A percentile compares a stretch with the other conserved stretches of the same genome.
phyloP scores from a whole-genome alignment of 352 stramenopile species.

The Globisporangium megalacanthum region DNA sequence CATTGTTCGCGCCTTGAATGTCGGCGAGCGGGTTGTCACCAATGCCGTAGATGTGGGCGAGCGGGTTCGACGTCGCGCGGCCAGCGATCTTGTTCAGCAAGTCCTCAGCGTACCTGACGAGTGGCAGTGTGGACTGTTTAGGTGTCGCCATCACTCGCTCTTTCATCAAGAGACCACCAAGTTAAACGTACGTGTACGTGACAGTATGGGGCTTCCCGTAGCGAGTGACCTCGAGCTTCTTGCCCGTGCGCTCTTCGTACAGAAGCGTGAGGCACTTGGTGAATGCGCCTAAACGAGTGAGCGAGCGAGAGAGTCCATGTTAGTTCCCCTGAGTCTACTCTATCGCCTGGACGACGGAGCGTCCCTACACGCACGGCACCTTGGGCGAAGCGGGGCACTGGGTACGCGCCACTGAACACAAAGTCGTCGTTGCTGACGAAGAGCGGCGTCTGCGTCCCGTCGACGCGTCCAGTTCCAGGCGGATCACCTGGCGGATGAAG shows the following conservation, averaged over 20 bases:
- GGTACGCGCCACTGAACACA: slow-evolving; percentile 79
- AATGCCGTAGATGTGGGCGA: slow-evolving; percentile 82
- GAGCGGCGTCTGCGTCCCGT: slow-evolving; percentile 63
- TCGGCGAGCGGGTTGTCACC: slow-evolving; percentile 86
- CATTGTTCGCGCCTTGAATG: slow-evolving; percentile 85
- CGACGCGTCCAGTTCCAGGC: slow-evolving; percentile 42
- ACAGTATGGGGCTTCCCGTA: slow-evolving; percentile 84
- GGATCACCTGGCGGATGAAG: slow-evolving; percentile 32
- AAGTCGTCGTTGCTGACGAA: slow-evolving; percentile 88
- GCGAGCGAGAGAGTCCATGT: not conserved
- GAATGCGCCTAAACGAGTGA: slow-evolving; percentile 41
- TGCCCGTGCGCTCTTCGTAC: slow-evolving; percentile 62
- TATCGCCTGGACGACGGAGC: no score
- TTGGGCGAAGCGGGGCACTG: slow-evolving; percentile 80
- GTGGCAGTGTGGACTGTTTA: not conserved
- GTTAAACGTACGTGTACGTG: slow-evolving; percentile 67
- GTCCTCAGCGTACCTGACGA: slow-evolving; percentile 52
- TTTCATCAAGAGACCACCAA: not conserved
- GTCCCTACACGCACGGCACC: slow-evolving; percentile 32
- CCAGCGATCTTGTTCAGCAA: slow-evolving; percentile 57
- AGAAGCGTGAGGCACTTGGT: slow-evolving; percentile 70
- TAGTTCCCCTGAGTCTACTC: not conserved
- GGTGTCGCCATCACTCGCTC: no score
- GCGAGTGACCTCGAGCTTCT: slow-evolving; percentile 60
- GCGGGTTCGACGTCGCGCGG: slow-evolving; percentile 21